These are phyloP conservation scores for Aspergillus avenaceus DNA, from an alignment of 495 filamentous ascomycete species.

Conservation along the genomic window DNA sequence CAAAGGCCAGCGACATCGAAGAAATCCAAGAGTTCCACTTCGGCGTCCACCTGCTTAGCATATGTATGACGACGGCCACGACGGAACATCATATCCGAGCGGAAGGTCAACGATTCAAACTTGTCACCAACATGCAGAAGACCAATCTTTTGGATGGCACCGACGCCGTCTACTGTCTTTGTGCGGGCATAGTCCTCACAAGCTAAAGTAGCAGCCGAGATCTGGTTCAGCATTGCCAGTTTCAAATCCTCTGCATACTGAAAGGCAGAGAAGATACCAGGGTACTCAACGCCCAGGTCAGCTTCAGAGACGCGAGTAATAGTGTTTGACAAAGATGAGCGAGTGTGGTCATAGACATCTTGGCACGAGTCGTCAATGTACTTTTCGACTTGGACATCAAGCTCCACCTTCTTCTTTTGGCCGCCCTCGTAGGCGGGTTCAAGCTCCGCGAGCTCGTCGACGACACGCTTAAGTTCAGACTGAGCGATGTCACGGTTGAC, in stretches of 20 bases:
- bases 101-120: constrained; percentile 79
- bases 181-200: constrained; percentile 83
- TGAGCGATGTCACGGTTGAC: constrained; percentile 87
- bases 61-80: constrained; percentile 68
- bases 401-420: constrained; percentile 74
- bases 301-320: constrained; percentile 72
- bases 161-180: constrained; percentile 78
- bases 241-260: constrained; percentile 92
- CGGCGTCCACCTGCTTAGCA: constrained; percentile 77
- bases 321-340: constrained; percentile 62
- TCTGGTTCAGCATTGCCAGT: constrained; percentile 82
- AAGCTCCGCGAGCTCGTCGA: constrained; percentile 71
- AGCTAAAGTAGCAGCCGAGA: constrained; percentile 67
- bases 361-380: constrained; percentile 81
- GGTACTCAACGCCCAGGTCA: constrained; percentile 79
- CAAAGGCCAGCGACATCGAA: constrained; percentile 79
- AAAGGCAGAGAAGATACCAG: constrained; percentile 79
- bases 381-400: constrained; percentile 74
- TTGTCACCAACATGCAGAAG: constrained; percentile 84
- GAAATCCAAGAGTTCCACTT: constrained; percentile 88
- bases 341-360: constrained; percentile 78
- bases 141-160: constrained; percentile 80
- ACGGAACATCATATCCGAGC: constrained; percentile 87
- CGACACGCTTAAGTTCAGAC: constrained; percentile 80
- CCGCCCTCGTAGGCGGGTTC: constrained; percentile 82